Evolutionary conservation across 139 green algal genomes (phyloP), one percentile per base, ranked within the genome.

Genomic region (Trebouxia sp.): DNA sequence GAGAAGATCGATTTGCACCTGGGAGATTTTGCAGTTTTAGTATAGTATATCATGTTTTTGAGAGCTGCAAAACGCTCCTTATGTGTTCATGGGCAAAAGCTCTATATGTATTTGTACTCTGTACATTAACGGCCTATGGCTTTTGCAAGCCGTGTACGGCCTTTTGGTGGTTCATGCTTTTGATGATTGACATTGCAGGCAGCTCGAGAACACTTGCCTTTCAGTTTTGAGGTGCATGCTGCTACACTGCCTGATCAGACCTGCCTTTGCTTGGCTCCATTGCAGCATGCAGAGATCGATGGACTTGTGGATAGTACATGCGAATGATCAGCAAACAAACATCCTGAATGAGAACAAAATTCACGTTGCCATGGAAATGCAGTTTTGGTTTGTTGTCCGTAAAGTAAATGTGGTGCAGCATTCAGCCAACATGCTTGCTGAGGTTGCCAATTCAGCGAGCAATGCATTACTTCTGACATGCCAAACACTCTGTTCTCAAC

Each of bases 1-100:
- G n/a, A n/a, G n/a, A n/a, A n/a, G n/a, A n/a, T n/a, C n/a, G n/a
- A 15, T 28, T 37, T 67, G 26, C 56, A 39, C 11, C 4, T 67
- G 56, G 3, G 12, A 24, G 56, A 15, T 67, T 28, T 1, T 39
- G n/a, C 56, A 67, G 38, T 39, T 26, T 26, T 2, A 26, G 32
- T 43, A 14, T 28, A 39, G 32, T 42, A n/a, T 43, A 32, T 11
- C 11, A 45, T 72, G 62, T n/a, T 45, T 72, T 72, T 45, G 62
- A 72, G 62, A 43, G 62, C 62, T 72, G 62, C 62, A 72, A 72
- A n/a, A 72, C 43, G 62, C 62, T 72, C 62, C 62, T 72, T 72
- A 72, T 72, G 1, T 35, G 28, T 72, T 72, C 62, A 45, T 45
- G 32, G 35, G 62, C 62, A 72, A 11, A 72, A 2, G 15, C 35